Percentiles rank a stretch among this genome's conserved stretches.
Conservation (phyloP, 257 asterid genomes). For the Handroanthus guayacan region DNA sequence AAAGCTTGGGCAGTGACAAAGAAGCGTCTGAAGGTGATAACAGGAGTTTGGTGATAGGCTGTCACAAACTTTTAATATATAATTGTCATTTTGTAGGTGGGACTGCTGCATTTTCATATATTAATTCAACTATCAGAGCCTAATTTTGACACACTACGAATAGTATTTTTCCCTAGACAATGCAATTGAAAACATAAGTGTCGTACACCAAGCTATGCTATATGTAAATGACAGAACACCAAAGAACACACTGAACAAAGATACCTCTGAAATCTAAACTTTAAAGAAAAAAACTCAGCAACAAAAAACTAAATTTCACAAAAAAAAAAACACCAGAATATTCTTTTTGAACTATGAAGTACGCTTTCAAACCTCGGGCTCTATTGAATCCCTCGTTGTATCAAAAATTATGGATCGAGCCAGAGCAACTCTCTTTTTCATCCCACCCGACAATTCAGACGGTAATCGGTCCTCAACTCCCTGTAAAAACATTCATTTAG, state of each 20-base stretch:
- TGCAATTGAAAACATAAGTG: constrained; percentile 10
- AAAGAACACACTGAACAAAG: not conserved
- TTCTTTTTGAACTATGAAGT: too few species aligned
- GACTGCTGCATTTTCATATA: not conserved
- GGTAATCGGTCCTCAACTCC: constrained; percentile 95
- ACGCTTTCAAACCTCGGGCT: constrained; percentile 82
- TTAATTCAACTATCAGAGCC: not conserved
- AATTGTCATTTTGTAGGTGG: too few species aligned
- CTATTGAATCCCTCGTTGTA: constrained; percentile 77
- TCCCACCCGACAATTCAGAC: constrained; percentile 98
- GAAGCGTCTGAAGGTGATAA: not conserved
- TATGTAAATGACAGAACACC: constrained; percentile 2
- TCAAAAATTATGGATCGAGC: constrained; percentile 97
- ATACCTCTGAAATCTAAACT: not conserved
- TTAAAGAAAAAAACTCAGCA: not conserved
- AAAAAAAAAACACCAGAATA: not conserved
- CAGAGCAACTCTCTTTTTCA: constrained; percentile 99
- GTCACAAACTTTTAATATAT: not conserved
- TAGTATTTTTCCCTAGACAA: not conserved
- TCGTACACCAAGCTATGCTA: not conserved
- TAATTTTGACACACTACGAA: not conserved
- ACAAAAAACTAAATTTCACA: not conserved
- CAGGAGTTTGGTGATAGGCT: not conserved
- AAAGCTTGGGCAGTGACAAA: not conserved
- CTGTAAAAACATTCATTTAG: constrained; percentile 53